Base-by-base conservation (phyloP, 768 basidiomycete species). In the Suillus lakei region DNA sequence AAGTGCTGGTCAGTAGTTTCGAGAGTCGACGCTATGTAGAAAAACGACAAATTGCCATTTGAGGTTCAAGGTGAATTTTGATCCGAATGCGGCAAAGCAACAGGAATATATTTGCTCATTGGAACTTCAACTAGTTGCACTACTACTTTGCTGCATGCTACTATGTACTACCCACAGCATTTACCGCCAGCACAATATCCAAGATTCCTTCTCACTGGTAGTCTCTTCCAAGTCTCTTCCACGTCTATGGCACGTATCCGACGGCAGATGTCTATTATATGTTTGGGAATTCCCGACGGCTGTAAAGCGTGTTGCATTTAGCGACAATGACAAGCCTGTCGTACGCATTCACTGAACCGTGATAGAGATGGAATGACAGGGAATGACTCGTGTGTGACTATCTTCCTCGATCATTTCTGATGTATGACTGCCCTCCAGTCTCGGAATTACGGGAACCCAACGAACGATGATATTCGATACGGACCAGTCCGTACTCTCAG, bases 211-310 rank as follows among this genome's bases (percentile, higher is more conserved):
- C n/a, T n/a, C n/a, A n/a, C n/a, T n/a, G n/a, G n/a, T 34, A 8
- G 32, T 34, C 32, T 8, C 86, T 77, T 90, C n/a, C n/a, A n/a
- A n/a, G 95, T 15, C 93, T 78, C 86, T 88, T 48, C 86, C 99
- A 77, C 88, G 90, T 66, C 83, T 99, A 10, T 99, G 97, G 98
- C 83, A 85, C 54, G 92, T 98, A 36, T 81, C 87, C 60, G 91
- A 90, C 5, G 97, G 97, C 65, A 95, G 97, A 79, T 96, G 94
- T 74, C 83, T 99, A 39, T 60, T 26, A n/a, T 93, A 89, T 76
- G 90, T 87, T 3, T 99, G 98, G 97, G 97, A 99, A 77, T 98
- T 98, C 85, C 92, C 93, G 48, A 99, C 97, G 0, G 97, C 98
- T 6, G 93, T 99, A 70, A 98, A 98, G 84, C 85, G 96, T 53